Evolutionary conservation across 2,329 filamentous ascomycete genomes (phyloP).

Genomic region (Metarhizium guizhouense): DNA sequence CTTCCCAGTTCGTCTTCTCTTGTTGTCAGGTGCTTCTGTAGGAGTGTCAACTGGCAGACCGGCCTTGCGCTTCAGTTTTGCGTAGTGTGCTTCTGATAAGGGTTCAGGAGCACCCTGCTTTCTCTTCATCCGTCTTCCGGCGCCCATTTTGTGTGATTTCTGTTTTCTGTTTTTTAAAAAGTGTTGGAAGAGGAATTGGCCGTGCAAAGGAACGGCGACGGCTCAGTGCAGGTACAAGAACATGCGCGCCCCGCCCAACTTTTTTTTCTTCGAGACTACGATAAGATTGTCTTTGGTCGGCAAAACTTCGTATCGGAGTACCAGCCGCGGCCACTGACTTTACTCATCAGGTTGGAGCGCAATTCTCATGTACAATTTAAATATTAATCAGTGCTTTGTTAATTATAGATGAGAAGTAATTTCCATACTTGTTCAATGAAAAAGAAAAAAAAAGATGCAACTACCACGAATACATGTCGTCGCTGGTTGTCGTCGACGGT

Average conservation of each 20-base stretch:
- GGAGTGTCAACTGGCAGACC: conserved; percentile 52
- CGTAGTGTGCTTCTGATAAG: conserved; percentile 71
- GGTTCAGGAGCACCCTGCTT: conserved; percentile 85
- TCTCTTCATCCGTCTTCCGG: conserved; percentile 76
- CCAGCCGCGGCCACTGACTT: not conserved
- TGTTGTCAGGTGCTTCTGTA: conserved; percentile 32
- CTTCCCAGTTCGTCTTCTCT: conserved; percentile 12
- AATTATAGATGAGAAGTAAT: too few species aligned
- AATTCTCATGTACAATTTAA: too few species aligned
- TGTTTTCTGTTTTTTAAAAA: conserved; percentile 12
- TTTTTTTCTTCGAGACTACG: conserved; percentile 19
- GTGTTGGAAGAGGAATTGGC: conserved; percentile 6
- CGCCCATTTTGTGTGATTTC: conserved; percentile 57
- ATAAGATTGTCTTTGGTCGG: conserved; percentile 21
- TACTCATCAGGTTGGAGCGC: not conserved
- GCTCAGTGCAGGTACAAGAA: not conserved
- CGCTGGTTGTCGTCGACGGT: too few species aligned
- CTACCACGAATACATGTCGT: too few species aligned
- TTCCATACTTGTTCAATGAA: too few species aligned
- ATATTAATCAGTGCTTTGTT: too few species aligned
- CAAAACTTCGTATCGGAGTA: conserved; percentile 22
- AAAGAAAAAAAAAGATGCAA: too few species aligned
- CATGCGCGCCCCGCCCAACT: conserved; percentile 25
- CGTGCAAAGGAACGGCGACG: not conserved
- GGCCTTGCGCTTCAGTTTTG: conserved; percentile 78